Base-by-base conservation (phyloP, 345 rosid genomes). In the Aegle marmelos region DNA sequence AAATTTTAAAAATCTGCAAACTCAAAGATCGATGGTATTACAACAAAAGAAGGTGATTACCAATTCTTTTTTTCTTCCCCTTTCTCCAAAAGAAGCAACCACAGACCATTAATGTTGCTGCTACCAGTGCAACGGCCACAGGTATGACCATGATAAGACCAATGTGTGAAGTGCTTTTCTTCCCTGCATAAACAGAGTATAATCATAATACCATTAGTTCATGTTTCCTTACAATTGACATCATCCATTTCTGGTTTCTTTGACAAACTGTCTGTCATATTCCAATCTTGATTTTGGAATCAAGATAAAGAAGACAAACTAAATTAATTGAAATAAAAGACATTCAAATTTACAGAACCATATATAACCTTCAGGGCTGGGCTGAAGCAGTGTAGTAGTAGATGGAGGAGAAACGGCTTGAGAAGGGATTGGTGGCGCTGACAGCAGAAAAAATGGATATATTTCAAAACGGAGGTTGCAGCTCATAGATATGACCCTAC, bases 401-500 rank as follows among this genome's bases (percentile, higher is more conserved):
- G 84, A 71, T 7, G 86, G 64, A 68, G 73, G 81, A 6, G 83
- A 62, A 2, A 4, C 4, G n/a, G 22, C 31, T 3, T 24, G 30
- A 0, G 36, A 30, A 7, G 62, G 54, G 34, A 68, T 30, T 10
- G 79, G 57, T 22, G 75, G 8, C 22, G 75, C 5, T 45, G 50
- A 66, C 45, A 27, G 36, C 22, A 4, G 31, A 69, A 66, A 79
- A 79, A 87, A 83, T 19, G 79, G 7, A 70, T 81, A 82, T 17
- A 60, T 50, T 79, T 88, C 89, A 67, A 72, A 84, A 21, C 88
- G 80, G 36, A 86, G 61, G 66, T 76, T 66, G 74, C 89, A 88
- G 56, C 87, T 84, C 56, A 66, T 37, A 8, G 86, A 24, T 25
- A 34, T 59, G 7, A 79, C 24, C 65, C 66, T 68, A 70, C 58